Evolutionary conservation across 1,284 basidiomycete species (phyloP).

Genomic region (Ceratobasidium sp.): DNA sequence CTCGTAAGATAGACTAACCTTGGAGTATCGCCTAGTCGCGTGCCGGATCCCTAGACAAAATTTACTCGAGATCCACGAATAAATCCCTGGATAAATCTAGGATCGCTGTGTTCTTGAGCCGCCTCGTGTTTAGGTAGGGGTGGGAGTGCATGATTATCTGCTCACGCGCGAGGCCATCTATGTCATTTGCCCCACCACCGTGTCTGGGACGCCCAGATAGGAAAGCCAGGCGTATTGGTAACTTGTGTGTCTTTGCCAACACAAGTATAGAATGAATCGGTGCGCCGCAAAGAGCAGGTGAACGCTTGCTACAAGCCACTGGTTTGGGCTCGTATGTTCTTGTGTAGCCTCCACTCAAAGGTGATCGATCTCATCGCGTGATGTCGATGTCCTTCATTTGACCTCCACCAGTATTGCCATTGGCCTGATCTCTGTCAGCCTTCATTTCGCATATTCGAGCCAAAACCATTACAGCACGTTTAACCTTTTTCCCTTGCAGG

Average conservation of each 20-base stretch:
- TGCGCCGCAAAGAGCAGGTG: too few relatives aligned
- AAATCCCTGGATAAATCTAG: too few relatives aligned
- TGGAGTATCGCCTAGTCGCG: too few relatives aligned
- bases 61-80: too few relatives aligned
- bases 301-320: conserved; percentile 1
- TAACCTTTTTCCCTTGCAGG: conserved; percentile 38
- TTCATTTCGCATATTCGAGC: too few relatives aligned
- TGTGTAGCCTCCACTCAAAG: conserved; percentile 3
- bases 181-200: not conserved
- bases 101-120: too few relatives aligned
- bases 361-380: conserved; percentile 26
- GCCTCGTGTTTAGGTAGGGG: conserved; percentile 30
- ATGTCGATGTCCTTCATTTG: conserved; percentile 19
- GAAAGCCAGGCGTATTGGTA: not conserved
- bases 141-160: conserved; percentile 35
- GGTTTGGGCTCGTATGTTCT: conserved; percentile 12
- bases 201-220: not conserved
- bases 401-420: too few relatives aligned
- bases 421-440: too few relatives aligned
- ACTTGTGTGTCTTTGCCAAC: not conserved
- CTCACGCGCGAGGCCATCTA: conserved; percentile 9
- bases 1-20: too few relatives aligned
- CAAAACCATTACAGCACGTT: not conserved
- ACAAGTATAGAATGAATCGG: too few relatives aligned
- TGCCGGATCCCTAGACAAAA: too few relatives aligned